Base-by-base conservation (phyloP, 768 basidiomycete species). In the Lactifluus pinguis region DNA sequence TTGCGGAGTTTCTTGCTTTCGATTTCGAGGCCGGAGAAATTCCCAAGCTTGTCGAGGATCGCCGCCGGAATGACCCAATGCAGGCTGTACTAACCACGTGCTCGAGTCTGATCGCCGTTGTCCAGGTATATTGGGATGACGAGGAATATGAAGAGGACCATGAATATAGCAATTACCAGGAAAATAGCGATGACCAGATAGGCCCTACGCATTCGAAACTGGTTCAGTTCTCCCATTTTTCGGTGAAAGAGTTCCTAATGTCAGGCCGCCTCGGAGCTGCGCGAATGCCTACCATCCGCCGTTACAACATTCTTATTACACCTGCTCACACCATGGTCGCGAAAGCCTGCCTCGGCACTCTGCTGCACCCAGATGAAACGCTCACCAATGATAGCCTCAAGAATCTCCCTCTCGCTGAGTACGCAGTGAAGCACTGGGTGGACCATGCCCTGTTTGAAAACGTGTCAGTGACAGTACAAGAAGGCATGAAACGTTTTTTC, bases 191-290 rank as follows among this genome's bases (percentile, higher is more conserved):
- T 25, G 25, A 2, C 25, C 25, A 1, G 25, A 25, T 25, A 25
- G 1, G 25, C 25, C 55, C 54, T 6, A 44, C 11, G 0, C 55
- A 49, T 4, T 45, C 60, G 6, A 61, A 9, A 17, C 6, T 59
- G 10, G 47, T 61, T n/a, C 54, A 61, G n/a, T 56, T 61, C 19
- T 10, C 60, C 5, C 60, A 61, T 30, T 56, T 61, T 34, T 55
- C 60, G 0, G 60, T 61, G 1, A 61, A 47, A 25, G 60, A 61
- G 15, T 60, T 49, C 30, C 29, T 60, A 30, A 49, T 47, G 13
- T 60, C 59, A 0, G 11, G n/a, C 8, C 53, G 59, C 7, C 53
- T 54, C 25, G 25, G 39, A 38, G 2, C 1, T 4, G 13, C 29
- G 19, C 39, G 14, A 6, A 34, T 34, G 9, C 29, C 9, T 8